Conservation (phyloP, 75 land plant genomes). For the Sequoiadendron giganteum region DNA sequence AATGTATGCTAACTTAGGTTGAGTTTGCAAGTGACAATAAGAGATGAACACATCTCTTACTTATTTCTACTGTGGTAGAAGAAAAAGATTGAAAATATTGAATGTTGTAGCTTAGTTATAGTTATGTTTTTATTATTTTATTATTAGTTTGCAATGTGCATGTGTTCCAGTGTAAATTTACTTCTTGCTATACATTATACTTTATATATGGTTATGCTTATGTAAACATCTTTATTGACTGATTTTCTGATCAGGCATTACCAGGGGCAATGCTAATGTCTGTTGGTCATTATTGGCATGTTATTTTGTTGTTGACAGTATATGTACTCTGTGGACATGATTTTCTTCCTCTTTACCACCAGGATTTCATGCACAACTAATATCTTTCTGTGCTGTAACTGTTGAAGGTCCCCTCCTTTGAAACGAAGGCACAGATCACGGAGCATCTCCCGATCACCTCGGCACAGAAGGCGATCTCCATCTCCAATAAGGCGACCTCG, state of each 20-base stretch:
- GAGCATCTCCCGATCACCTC: conserved; percentile 59
- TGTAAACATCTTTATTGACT: neutral
- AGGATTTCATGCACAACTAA: neutral
- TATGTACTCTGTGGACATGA: neutral
- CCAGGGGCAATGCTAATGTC: neutral
- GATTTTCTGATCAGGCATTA: neutral
- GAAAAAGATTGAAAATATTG: neutral
- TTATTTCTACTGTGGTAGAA: neutral
- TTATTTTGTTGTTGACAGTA: neutral
- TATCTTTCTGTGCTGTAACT: neutral
- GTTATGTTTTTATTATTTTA: neutral
- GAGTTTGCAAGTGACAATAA: neutral
- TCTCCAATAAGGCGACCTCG: conserved; percentile 41
- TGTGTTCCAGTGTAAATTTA: neutral
- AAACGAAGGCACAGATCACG: conserved; percentile 42
- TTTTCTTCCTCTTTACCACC: neutral
- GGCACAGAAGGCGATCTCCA: conserved; percentile 30
- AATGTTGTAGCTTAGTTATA: neutral
- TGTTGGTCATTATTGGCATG: neutral
- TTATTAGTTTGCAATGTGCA: no score
- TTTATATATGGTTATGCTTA: neutral
- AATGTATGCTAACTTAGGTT: neutral
- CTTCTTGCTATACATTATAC: neutral
- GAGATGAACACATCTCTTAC: neutral
- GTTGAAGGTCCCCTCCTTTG: conserved; percentile 16